Evolutionary conservation across 129 eudicot genomes (phyloP).

Genomic region (Chrysanthemum seticuspe): DNA sequence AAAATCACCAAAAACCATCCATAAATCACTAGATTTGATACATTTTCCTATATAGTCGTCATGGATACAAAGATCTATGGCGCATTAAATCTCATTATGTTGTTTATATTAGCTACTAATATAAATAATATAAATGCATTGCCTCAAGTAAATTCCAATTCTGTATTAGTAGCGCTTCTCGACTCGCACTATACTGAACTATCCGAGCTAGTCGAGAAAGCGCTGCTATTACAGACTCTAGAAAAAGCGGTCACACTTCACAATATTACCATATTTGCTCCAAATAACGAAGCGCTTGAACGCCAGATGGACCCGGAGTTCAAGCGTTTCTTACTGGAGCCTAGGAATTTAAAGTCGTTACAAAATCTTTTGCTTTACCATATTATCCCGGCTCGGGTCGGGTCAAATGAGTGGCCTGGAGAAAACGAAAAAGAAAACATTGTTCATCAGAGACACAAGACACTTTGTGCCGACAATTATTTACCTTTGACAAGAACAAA

Average conservation of each 20-base stretch:
- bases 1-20: not conserved
- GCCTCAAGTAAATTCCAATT: constrained; percentile 41
- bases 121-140: constrained; percentile 1
- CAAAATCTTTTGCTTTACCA: constrained; percentile 17
- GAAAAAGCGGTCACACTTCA: constrained; percentile 47
- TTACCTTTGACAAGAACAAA: constrained; percentile 5
- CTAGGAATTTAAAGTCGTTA: constrained; percentile 20
- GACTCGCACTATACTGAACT: constrained; percentile 62
- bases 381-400: constrained; percentile 41
- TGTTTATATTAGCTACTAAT: not conserved
- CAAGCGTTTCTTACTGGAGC: constrained; percentile 23
- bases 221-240: constrained; percentile 51
- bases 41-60: not conserved
- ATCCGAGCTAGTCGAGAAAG: constrained; percentile 76
- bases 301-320: constrained; percentile 14
- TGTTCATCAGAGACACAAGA: not conserved
- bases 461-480: constrained; percentile 1
- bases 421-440: not conserved
- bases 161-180: constrained; percentile 42
- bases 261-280: constrained; percentile 57
- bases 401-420: constrained; percentile 16
- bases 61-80: constrained; percentile 22
- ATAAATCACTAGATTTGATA: not conserved
- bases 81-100: constrained; percentile 9
- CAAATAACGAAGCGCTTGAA: constrained; percentile 16